Base-by-base conservation (phyloP, 1,284 basidiomycete species). In the Ustilago trichophora region DNA sequence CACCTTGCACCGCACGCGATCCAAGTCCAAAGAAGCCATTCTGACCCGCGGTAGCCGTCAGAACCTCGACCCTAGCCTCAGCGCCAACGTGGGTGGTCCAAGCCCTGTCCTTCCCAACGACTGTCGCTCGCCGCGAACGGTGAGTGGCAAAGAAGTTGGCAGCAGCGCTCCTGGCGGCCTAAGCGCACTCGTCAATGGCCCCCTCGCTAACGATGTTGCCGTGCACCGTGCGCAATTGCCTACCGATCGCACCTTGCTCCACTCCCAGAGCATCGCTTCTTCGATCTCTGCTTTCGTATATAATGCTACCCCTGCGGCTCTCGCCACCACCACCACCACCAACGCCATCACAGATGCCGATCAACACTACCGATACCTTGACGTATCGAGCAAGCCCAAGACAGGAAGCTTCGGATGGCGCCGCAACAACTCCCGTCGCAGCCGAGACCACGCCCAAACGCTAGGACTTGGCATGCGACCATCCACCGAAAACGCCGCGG, bases 271-370 rank as follows among this genome's bases (percentile, higher is more conserved):
- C 46, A 52, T 71, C 27, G 53, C 70, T 13, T 75, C 73, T n/a
- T 51, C 48, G 29, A 55, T 75, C 46, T 73, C 73, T 41, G 73
- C 66, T 11, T 75, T 75, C 29, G 54, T 53, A n/a, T 68, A 66
- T 49, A 73, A 73, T 50, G 47, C 68, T 12, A 75, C 72, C n/a
- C 73, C 72, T 13, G 53, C 50, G 6, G 48, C 41, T n/a, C 6
- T 46, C 6, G 37, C 37, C n/a, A n/a, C n/a, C 8, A 40, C 34
- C 24, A 24, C 32, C 19, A 12, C 52, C 9, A 37, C 37, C 12
- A 40, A 42, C 25, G 29, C 36, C 12, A 46, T 57, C 13, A 24
- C 36, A 2, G n/a, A n/a, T n/a, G n/a, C n/a, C n/a, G n/a, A n/a
- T n/a, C n/a, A n/a, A n/a, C n/a, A n/a, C n/a, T n/a, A 13, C 13